Evolutionary conservation across 2,329 filamentous ascomycete species (phyloP).

Genomic region (Nigrograna mackinnonii): DNA sequence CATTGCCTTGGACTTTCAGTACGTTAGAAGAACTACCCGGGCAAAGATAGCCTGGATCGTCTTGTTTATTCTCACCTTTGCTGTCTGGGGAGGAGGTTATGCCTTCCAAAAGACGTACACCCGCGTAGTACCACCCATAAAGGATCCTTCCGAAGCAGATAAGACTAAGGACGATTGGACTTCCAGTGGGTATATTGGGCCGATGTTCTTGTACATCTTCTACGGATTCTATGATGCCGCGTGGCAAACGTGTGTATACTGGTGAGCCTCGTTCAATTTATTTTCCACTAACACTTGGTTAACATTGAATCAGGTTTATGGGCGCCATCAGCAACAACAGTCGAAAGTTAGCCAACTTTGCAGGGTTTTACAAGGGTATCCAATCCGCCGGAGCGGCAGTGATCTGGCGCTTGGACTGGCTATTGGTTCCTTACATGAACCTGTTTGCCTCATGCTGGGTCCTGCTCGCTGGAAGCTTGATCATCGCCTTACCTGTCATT

Average conservation of each 20-base stretch:
- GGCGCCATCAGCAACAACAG: conserved; percentile 87
- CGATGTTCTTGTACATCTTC: conserved; percentile 85
- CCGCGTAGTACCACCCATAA: too few species aligned
- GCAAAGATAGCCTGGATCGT: conserved; percentile 64
- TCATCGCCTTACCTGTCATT: conserved; percentile 78
- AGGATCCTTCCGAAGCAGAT: conserved; percentile 15
- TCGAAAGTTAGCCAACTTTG: conserved; percentile 85
- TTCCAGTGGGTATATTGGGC: conserved; percentile 67
- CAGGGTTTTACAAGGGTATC: conserved; percentile 85
- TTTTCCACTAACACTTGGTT: conserved; percentile 2
- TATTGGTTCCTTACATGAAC: conserved; percentile 61
- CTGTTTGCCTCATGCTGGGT: conserved; percentile 78
- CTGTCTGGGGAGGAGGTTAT: conserved; percentile 79
- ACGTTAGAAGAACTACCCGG: conserved; percentile 63
- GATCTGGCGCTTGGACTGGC: conserved; percentile 68
- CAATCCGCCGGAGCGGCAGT: conserved; percentile 81
- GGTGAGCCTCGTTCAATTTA: conserved; percentile 52
- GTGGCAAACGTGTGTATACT: conserved; percentile 89
- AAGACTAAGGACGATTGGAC: conserved; percentile 61
- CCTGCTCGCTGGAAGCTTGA: conserved; percentile 68
- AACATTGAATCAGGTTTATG: conserved; percentile 70
- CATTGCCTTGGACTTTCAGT: conserved; percentile 62
- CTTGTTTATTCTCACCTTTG: conserved; percentile 71
- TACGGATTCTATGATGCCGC: conserved; percentile 85
- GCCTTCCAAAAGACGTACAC: conserved; percentile 68